These are phyloP conservation scores for Mycena galopus DNA, from an alignment of 768 basidiomycete genomes.

Conservation along the genomic window DNA sequence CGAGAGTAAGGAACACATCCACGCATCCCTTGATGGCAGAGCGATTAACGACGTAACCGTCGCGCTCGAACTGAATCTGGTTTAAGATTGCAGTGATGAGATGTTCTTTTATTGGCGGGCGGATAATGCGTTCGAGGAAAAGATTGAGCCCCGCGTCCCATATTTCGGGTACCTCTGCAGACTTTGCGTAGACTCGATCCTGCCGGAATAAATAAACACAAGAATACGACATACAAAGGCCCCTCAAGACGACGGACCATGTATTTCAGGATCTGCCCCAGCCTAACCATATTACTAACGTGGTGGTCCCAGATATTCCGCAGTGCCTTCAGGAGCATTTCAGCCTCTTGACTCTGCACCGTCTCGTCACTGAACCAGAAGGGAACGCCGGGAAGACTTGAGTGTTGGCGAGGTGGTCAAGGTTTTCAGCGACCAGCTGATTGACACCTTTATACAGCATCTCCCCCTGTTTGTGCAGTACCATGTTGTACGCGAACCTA, in stretches of 20 bases:
- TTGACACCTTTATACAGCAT: constrained; percentile 90
- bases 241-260: constrained; percentile 76
- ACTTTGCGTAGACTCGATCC: constrained; percentile 91
- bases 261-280: constrained; percentile 93
- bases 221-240: background rate
- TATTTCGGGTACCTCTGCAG: constrained; percentile 82
- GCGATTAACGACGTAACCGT: constrained; percentile 92
- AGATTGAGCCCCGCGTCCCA: constrained; percentile 86
- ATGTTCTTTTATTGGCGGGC: constrained; percentile 85
- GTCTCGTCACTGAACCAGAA: constrained; percentile 73
- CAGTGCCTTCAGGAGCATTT: constrained; percentile 85
- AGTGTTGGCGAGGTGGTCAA: constrained; percentile 81
- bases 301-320: constrained; percentile 96
- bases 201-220: constrained; percentile 50
- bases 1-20: constrained; percentile 83
- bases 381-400: constrained; percentile 89
- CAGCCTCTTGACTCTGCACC: constrained; percentile 86
- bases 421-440: constrained; percentile 83
- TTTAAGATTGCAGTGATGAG: constrained; percentile 85
- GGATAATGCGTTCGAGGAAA: constrained; percentile 87
- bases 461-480: constrained; percentile 86
- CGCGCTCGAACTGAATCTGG: constrained; percentile 92
- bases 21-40: constrained; percentile 91
- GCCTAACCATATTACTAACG: constrained; percentile 85
- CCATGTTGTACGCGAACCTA: constrained; percentile 95